A percentile compares a stretch with the other conserved stretches of the same genome.
Conservation (phyloP, 2,329 filamentous ascomycete species). For the Alternaria metachromatica region DNA sequence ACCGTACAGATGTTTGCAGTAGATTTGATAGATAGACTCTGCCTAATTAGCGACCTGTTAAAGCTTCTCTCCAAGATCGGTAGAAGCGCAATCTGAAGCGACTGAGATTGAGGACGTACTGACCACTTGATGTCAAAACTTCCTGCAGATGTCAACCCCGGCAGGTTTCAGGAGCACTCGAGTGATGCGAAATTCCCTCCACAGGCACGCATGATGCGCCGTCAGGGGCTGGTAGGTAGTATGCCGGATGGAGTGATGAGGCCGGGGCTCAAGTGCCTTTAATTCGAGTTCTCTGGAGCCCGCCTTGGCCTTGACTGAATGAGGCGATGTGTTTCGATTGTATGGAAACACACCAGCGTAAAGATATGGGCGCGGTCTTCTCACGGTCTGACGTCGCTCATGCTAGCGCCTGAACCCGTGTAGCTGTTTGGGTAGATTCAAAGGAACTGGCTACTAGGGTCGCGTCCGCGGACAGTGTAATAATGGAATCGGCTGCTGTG, state of each 20-base stretch:
- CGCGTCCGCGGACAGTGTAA: background rate
- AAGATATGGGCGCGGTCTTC: background rate
- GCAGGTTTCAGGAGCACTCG: background rate
- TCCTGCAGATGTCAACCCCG: background rate
- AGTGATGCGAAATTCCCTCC: background rate
- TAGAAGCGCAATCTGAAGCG: background rate
- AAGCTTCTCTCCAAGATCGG: background rate
- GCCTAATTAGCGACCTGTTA: background rate
- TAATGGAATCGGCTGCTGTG: background rate
- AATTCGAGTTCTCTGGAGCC: background rate
- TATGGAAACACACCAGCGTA: background rate
- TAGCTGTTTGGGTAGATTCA: background rate
- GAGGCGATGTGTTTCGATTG: background rate
- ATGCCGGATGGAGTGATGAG: background rate
- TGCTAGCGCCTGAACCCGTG: background rate
- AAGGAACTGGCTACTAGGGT: background rate
- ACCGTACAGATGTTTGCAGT: background rate
- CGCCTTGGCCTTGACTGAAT: background rate
- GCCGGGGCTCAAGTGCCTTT: background rate
- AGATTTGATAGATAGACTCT: background rate
- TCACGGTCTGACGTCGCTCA: background rate
- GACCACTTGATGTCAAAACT: background rate
- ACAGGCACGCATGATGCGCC: background rate
- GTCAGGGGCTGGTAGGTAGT: background rate
- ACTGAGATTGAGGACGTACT: background rate